These are phyloP conservation scores for Sungouiozyma ichnusensis DNA, from an alignment of 805 yeast genomes.

Conservation along the genomic window DNA sequence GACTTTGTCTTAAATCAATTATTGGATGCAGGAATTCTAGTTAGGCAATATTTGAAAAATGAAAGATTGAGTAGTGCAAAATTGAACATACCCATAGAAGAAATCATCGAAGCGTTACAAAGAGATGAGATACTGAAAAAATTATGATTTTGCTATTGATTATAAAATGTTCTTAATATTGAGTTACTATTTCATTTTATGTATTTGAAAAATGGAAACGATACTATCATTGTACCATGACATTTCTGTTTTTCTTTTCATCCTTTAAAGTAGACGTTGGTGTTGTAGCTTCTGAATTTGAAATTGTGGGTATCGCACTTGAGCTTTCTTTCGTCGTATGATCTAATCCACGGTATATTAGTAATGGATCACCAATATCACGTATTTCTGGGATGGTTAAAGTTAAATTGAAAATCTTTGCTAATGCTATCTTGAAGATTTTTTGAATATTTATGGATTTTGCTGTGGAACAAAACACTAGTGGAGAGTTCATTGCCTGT, in stretches of 20 bases:
- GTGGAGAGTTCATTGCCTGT: constrained; percentile 70
- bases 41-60: constrained; percentile 55
- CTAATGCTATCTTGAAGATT: constrained; percentile 79
- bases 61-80: constrained; percentile 58
- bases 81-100: constrained; percentile 62
- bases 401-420: constrained; percentile 81
- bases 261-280: not conserved
- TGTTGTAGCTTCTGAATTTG: not conserved
- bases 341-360: constrained; percentile 42
- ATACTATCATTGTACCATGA: not conserved
- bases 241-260: not conserved
- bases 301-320: not conserved
- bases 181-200: not conserved
- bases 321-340: constrained; percentile 1
- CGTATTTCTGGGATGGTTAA: constrained; percentile 73
- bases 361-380: constrained; percentile 80
- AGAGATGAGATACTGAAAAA: constrained; percentile 40
- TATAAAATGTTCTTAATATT: not conserved
- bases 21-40: constrained; percentile 66
- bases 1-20: constrained; percentile 52
- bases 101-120: constrained; percentile 48
- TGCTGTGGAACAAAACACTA: constrained; percentile 82
- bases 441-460: constrained; percentile 88
- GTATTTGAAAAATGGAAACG: too few species aligned
- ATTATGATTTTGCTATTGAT: constrained; percentile 5